Base-by-base conservation (phyloP, 1,284 basidiomycete species). In the Amylostereum chailletii region DNA sequence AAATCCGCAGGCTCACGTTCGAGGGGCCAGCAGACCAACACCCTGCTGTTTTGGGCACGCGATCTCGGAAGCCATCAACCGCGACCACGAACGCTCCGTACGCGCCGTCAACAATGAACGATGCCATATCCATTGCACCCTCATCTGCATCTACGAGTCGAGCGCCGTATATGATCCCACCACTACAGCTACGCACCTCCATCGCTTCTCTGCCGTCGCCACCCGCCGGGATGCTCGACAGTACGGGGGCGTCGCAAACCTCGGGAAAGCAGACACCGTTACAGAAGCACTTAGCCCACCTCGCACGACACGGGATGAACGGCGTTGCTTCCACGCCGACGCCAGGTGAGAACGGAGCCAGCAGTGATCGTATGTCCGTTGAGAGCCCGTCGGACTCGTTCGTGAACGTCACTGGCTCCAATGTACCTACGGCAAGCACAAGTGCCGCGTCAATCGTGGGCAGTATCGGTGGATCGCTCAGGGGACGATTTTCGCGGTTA, bases 301-400 rank as follows among this genome's bases (percentile, higher is more conserved):
- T 90, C 6, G 79, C 86, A 11, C 75, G 84, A 32, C 85, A 90
- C 58, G 88, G 87, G 3, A 83, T 90, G 64, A 83, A 80, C 45
- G 86, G 83, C 1, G 81, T 90, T 2, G 19, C n/a, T 6, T 26
- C 10, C 27, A 76, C 86, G 19, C 85, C 81, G 2, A 82, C 81
- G 4, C 86, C 83, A 40, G 78, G 76, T 7, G 83, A 86, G 42
- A 69, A 65, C 41, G 65, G 66, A 10, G 74, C 72, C 0, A n/a
- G 49, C 5, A 79, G 75, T 55, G 85, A 86, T 57, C 71, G 74
- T 1, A 64, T 81, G 19, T 81, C 79, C 9, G 74, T 71, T 2
- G 79, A 75, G 45, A 88, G 86, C 3, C 81, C 79, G 11, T 81
- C 78, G 40, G 78, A 82, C 52, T 89, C 86, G 3, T 75, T 84